Conservation (phyloP, 306 rosid genomes). For the Quercus glauca region DNA sequence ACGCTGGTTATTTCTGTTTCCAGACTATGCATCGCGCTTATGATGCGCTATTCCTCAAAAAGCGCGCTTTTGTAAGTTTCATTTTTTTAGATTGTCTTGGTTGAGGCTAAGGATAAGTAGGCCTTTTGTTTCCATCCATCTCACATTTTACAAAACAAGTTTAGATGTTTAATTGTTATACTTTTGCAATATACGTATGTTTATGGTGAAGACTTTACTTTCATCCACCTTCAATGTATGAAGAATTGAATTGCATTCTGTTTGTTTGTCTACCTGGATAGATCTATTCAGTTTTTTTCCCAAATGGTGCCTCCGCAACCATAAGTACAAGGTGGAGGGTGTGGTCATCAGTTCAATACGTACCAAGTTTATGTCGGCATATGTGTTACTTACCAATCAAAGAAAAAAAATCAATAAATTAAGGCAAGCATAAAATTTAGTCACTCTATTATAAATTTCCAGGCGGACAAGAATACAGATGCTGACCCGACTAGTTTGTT, state of each 20-base stretch:
- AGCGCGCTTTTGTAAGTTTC: constrained; percentile 47
- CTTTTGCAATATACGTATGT: neutral
- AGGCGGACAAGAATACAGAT: too few relatives aligned
- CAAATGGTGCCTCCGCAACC: neutral
- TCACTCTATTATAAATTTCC: too few relatives aligned
- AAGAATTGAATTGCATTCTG: neutral
- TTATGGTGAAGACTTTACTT: neutral
- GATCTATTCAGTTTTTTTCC: neutral
- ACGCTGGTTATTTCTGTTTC: constrained; percentile 88
- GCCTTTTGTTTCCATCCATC: neutral
- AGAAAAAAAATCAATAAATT: too few relatives aligned
- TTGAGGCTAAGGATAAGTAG: neutral
- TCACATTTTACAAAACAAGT: neutral
- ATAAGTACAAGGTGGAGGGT: too few relatives aligned
- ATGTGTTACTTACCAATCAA: too few relatives aligned
- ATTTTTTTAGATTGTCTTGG: neutral
- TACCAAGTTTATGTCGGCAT: too few relatives aligned
- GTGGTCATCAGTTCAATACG: too few relatives aligned
- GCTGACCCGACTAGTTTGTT: too few relatives aligned
- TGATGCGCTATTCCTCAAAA: constrained; percentile 51
- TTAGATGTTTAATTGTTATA: neutral
- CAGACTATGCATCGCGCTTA: constrained; percentile 70
- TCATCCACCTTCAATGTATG: neutral
- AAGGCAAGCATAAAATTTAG: too few relatives aligned
- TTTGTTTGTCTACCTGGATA: neutral